Base-by-base conservation (phyloP, 1,284 basidiomycete genomes). In the Sutorius eximius region DNA sequence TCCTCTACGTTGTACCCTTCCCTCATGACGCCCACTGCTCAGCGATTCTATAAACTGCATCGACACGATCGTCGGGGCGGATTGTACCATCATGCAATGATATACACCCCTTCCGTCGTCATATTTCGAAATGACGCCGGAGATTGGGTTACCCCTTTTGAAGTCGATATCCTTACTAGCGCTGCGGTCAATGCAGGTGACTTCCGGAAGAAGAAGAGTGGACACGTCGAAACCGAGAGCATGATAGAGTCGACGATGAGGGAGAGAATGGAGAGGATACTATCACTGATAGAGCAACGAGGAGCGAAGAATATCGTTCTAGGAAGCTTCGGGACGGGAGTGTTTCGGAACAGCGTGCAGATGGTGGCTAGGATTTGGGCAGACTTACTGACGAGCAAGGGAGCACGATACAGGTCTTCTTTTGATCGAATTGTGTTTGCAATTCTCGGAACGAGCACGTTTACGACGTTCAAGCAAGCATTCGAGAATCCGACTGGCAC, bases 321-420 rank as follows among this genome's bases (percentile, higher is more conserved):
- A 41, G 87, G 88, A 30, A 85, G 82, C 60, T 89, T 87, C 68
- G 87, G 87, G 11, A 89, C 86, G 1, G 87, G 87, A 0, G 86
- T 84, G 8, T 89, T 88, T 69, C 73, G 72, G 58, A 89, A 89
- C 63, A 73, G 78, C 30, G 79, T 88, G 16, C 66, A 71, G 48
- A 71, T 74, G 53, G 75, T 88, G 34, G 85, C 83, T 2, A 66
- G 67, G 45, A 73, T 85, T 15, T 88, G 85, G 84, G 82, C 77
- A 34, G 80, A 85, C 43, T 66, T 87, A 24, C 64, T 89, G 50
- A 66, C 73, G 1, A 72, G 67, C 6, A 66, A 75, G 10, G 71
- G 69, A 11, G 76, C 82, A 32, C 72, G 84, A 40, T 89, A 85
- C 66, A 64, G 64, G 53, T 59, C 67, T 22, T 82, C 82, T 0